Percentiles rank a stretch among this genome's conserved stretches.
Conservation (phyloP, 495 filamentous ascomycete species). For the Podospora appendiculata region DNA sequence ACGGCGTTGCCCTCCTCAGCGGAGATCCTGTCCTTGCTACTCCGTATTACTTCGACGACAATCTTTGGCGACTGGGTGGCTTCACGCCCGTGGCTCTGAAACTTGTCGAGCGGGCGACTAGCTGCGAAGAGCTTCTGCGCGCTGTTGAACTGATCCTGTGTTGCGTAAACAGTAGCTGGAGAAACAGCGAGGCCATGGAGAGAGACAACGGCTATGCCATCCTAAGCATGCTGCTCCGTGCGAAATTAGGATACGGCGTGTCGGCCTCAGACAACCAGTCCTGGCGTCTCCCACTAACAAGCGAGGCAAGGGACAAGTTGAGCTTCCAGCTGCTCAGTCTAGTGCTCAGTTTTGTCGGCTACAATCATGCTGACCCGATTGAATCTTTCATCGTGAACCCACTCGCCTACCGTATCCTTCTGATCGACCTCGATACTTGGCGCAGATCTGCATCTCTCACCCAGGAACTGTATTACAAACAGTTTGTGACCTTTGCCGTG, state of each 20-base stretch:
- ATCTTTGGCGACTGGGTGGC: conserved; percentile 85
- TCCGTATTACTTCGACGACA: conserved; percentile 79
- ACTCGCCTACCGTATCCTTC: conserved; percentile 79
- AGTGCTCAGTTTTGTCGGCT: conserved; percentile 82
- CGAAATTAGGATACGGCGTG: conserved; percentile 57
- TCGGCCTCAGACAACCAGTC: conserved; percentile 31
- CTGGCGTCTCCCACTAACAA: conserved; percentile 29
- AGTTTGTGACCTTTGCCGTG: conserved; percentile 76
- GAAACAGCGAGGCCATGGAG: conserved; percentile 98
- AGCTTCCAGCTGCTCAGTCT: conserved; percentile 63
- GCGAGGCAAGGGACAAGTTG: conserved; percentile 55
- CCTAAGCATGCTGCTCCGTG: conserved; percentile 66
- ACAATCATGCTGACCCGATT: conserved; percentile 63
- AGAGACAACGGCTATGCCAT: conserved; percentile 89
- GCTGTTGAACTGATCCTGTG: conserved; percentile 78
- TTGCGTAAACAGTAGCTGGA: conserved; percentile 80
- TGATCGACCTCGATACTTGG: conserved; percentile 92
- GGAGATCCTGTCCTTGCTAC: conserved; percentile 77
- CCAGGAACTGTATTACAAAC: conserved; percentile 82
- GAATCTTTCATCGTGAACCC: conserved; percentile 93
- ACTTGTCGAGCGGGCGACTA: conserved; percentile 66
- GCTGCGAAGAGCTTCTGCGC: conserved; percentile 59
- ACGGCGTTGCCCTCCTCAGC: conserved; percentile 73
- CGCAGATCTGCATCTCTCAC: conserved; percentile 63
- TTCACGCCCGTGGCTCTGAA: conserved; percentile 79